Base-by-base conservation (phyloP, 1,139 yeast species). In the Geotrichum citri-aurantii region DNA sequence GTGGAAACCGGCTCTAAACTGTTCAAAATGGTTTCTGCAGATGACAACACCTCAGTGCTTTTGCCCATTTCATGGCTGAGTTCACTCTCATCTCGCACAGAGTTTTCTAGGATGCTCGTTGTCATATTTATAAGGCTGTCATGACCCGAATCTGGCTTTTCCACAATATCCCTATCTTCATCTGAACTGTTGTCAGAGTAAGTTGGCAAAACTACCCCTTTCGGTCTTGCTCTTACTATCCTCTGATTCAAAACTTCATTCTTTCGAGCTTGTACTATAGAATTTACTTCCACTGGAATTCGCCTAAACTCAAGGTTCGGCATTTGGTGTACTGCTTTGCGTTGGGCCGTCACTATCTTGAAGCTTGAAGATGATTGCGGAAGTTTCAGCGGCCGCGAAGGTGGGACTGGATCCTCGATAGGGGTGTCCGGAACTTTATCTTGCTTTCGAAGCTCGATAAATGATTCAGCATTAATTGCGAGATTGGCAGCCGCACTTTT, bases 321-420 rank as follows among this genome's bases (percentile, higher is more conserved):
- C 55, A 52, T 52, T 12, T 49, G 23, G 27, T 52, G 55, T 5
- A 52, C 55, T 17, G 29, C 29, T n/a, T 52, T 52, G 6, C 50
- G 55, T 8, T 26, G 50, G 11, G 55, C 55, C 23, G 17, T 29
- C 14, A 52, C 31, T 14, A 33, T 17, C 21, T 29, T 44, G n/a
- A 24, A 40, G 27, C 42, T 49, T 21, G 23, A n/a, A 4, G 52
- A 27, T 7, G 27, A n/a, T 14, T 31, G 48, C 1, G 49, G 14
- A 26, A 48, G 12, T 8, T 24, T 51, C 8, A 37, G 8, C 21
- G 10, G 10, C 17, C 44, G 44, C 3, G 44, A 37, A 6, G 19
- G 10, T n/a, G 19, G 8, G 10, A 5, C 17, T 19, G 44, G 17
- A 3, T 37, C 17, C 14, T 37, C 44, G 2, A 37, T 5, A n/a